These are phyloP conservation scores for Pseudocercospora pini-densiflorae DNA, from an alignment of 2,329 filamentous ascomycete genomes.

Conservation along the genomic window DNA sequence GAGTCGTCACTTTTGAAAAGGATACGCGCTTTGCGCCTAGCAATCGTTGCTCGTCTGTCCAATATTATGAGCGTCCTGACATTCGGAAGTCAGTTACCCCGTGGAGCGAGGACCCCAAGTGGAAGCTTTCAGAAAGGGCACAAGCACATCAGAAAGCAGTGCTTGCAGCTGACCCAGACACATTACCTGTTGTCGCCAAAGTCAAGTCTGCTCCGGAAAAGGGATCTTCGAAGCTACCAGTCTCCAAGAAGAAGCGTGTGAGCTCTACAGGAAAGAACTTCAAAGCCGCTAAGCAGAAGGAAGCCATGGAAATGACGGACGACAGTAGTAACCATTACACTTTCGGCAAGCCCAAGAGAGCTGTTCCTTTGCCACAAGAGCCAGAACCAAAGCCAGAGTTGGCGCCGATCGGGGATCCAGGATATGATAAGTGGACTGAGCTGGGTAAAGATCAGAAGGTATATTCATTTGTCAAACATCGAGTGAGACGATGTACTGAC, in stretches of 20 bases:
- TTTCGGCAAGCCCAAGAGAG: not conserved
- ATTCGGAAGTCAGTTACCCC: not conserved
- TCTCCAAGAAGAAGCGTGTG: not conserved
- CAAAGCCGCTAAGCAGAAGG: not conserved
- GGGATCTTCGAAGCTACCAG: not conserved
- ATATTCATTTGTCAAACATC: not conserved
- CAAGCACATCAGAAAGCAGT: conserved; percentile 6
- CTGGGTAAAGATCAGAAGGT: conserved; percentile 13
- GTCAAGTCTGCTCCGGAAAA: not conserved
- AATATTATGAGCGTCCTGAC: not conserved
- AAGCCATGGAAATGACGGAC: not conserved
- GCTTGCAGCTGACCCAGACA: not conserved
- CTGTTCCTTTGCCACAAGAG: not conserved
- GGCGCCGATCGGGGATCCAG: conserved; percentile 12
- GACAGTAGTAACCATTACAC: not conserved
- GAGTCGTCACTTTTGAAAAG: not conserved
- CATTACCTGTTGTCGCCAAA: not conserved
- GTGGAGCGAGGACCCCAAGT: not conserved
- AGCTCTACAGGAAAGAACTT: not conserved
- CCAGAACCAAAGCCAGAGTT: not conserved
- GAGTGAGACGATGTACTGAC: not conserved
- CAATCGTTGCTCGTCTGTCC: not conserved
- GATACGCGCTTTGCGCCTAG: not conserved
- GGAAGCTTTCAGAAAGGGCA: conserved; percentile 2
- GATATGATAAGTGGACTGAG: conserved; percentile 19